Conservation (phyloP, 345 rosid genomes). For the Eutrema japonicum region DNA sequence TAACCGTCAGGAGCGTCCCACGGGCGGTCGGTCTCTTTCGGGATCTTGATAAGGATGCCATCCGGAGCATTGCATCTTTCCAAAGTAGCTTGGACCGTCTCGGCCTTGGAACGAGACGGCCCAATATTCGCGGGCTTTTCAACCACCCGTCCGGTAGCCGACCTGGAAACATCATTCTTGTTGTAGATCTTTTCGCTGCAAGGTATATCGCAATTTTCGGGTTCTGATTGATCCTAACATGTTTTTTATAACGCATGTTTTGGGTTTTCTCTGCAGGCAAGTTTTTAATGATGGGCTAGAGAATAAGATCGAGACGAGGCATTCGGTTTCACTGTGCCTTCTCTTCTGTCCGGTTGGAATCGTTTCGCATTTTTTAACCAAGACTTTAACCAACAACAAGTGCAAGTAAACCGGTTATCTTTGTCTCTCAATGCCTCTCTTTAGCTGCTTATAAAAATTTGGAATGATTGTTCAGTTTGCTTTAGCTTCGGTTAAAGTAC, state of each 20-base stretch:
- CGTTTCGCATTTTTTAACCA: constrained; percentile 67
- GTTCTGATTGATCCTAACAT: background rate
- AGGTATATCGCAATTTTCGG: constrained; percentile 48
- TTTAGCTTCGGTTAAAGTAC: background rate
- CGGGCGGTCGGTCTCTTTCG: no score
- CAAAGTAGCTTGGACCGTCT: no score
- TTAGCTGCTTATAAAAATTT: background rate
- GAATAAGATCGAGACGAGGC: constrained; percentile 84
- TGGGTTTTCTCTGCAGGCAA: constrained; percentile 56
- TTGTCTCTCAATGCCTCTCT: constrained; percentile 15
- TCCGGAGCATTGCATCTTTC: no score
- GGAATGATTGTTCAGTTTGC: constrained; percentile 15
- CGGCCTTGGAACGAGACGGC: no score
- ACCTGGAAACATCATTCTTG: no score
- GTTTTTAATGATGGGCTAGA: constrained; percentile 78
- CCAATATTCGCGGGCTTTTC: no score
- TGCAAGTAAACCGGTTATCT: background rate
- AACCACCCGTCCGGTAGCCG: no score
- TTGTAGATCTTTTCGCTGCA: constrained; percentile 90
- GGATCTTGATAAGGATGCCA: no score
- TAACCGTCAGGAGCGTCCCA: no score
- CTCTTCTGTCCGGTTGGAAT: constrained; percentile 88
- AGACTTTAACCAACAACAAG: constrained; percentile 53
- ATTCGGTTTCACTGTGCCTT: constrained; percentile 86
- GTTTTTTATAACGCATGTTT: constrained; percentile 17